phyloP scores from a whole-genome alignment of 1,139 yeast species.

The Wickerhamomyces sp. region DNA sequence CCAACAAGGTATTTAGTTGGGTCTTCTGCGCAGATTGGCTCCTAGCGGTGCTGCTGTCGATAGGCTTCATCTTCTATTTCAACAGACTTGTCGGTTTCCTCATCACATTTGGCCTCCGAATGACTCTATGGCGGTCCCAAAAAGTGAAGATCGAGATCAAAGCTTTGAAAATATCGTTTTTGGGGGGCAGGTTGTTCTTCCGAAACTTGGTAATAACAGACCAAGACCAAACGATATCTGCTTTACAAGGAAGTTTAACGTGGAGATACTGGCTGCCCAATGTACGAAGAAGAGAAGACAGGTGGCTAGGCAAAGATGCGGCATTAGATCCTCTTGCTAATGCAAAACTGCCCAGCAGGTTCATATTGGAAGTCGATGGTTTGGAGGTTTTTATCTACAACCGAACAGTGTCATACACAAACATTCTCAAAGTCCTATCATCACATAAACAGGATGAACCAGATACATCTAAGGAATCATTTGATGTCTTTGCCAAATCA shows the following conservation, averaged over 20 bases:
- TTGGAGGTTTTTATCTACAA: constrained; percentile 79
- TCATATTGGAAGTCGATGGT: constrained; percentile 62
- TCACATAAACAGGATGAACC: constrained; percentile 17
- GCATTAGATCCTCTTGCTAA: constrained; percentile 28
- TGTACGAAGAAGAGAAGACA: constrained; percentile 42
- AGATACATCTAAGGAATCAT: constrained; percentile 14
- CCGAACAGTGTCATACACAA: constrained; percentile 71
- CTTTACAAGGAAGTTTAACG: constrained; percentile 67
- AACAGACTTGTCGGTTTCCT: constrained; percentile 67
- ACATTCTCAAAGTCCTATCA: constrained; percentile 43
- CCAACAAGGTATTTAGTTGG: constrained; percentile 54
- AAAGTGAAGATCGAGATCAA: constrained; percentile 60
- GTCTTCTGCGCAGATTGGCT: constrained; percentile 83
- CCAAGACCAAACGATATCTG: constrained; percentile 62
- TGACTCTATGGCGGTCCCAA: constrained; percentile 58
- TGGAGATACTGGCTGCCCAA: constrained; percentile 86
- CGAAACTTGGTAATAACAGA: constrained; percentile 71
- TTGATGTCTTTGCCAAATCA: constrained; percentile 21
- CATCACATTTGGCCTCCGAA: constrained; percentile 44
- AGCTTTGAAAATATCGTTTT: constrained; percentile 64
- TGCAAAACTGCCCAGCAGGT: constrained; percentile 52
- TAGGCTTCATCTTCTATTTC: constrained; percentile 70
- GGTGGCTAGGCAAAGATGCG: constrained; percentile 23
- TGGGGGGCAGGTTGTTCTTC: constrained; percentile 80
- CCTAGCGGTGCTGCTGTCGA: constrained; percentile 53